Conservation (phyloP, 2,329 filamentous ascomycete genomes). For the Didymella glomerata region DNA sequence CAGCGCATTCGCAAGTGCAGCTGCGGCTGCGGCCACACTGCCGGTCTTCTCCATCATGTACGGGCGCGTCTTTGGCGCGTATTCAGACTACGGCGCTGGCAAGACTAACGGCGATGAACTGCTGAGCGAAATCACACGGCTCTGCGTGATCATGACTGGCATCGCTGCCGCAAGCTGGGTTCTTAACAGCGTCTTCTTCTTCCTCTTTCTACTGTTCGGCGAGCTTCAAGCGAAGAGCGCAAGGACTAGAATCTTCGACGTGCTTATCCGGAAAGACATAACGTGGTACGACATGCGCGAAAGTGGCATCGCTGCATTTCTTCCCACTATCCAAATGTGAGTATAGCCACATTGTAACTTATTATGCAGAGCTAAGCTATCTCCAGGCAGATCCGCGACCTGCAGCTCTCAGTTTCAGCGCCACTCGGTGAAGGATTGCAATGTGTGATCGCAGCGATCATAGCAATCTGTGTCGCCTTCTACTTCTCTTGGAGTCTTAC, state of each 20-base stretch:
- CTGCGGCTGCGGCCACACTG: conserved; percentile 68
- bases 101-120: conserved; percentile 60
- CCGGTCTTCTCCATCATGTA: conserved; percentile 74
- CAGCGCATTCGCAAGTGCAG: conserved; percentile 64
- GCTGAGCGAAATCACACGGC: conserved; percentile 64
- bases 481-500: conserved; percentile 86
- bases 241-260: conserved; percentile 70
- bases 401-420: conserved; percentile 82
- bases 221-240: conserved; percentile 78
- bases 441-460: conserved; percentile 69
- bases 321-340: conserved; percentile 78
- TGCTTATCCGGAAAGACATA: conserved; percentile 76
- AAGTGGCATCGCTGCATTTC: conserved; percentile 75
- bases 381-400: conserved; percentile 78
- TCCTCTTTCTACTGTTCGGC: conserved; percentile 78
- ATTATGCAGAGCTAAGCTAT: conserved; percentile 23
- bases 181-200: conserved; percentile 71
- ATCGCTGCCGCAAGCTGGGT: conserved; percentile 74
- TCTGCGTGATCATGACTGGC: conserved; percentile 68
- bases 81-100: conserved; percentile 71
- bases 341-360: conserved; percentile 33
- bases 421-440: conserved; percentile 75
- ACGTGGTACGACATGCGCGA: conserved; percentile 81
- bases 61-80: conserved; percentile 76
- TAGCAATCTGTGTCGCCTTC: conserved; percentile 75